Evolutionary conservation across 129 eudicot genomes (phyloP).

Genomic region (Flaveria bidentis): DNA sequence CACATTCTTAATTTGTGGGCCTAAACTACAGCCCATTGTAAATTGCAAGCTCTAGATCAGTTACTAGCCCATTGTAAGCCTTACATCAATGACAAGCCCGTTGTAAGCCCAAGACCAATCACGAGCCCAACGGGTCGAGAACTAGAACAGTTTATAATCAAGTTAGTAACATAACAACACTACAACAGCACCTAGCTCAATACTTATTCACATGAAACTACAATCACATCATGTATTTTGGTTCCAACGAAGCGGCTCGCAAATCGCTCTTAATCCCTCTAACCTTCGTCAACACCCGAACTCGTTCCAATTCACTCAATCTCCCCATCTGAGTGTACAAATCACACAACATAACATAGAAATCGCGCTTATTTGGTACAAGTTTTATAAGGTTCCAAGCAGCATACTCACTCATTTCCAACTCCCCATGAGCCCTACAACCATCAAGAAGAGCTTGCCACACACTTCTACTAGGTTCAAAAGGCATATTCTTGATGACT

Average conservation of each 20-base stretch:
- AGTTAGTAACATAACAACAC: not conserved
- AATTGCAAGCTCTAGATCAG: too few species aligned
- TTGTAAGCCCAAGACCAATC: not conserved
- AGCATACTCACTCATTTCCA: slow-evolving; percentile 50
- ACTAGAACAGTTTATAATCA: not conserved
- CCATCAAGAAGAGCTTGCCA: slow-evolving; percentile 64
- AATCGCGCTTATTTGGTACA: slow-evolving; percentile 43
- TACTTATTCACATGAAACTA: slow-evolving; percentile 11
- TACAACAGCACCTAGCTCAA: not conserved
- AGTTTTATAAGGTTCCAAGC: slow-evolving; percentile 59
- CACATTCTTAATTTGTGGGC: too few species aligned
- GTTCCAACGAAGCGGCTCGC: slow-evolving; percentile 38
- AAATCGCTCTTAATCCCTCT: slow-evolving; percentile 48
- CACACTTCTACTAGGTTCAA: slow-evolving; percentile 44
- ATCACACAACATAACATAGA: slow-evolving; percentile 47
- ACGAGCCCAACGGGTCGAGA: not conserved
- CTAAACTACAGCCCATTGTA: too few species aligned
- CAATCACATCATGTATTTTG: slow-evolving; percentile 28
- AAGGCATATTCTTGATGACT: slow-evolving; percentile 51
- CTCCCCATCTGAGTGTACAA: slow-evolving; percentile 56
- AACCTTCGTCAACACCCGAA: slow-evolving; percentile 46
- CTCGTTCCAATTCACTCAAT: slow-evolving; percentile 50
- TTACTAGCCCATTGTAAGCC: not conserved
- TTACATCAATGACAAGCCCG: not conserved
- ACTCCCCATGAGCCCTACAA: slow-evolving; percentile 45